Base-by-base conservation (phyloP, 2,329 filamentous ascomycete genomes). In the Exophiala dermatitidis region DNA sequence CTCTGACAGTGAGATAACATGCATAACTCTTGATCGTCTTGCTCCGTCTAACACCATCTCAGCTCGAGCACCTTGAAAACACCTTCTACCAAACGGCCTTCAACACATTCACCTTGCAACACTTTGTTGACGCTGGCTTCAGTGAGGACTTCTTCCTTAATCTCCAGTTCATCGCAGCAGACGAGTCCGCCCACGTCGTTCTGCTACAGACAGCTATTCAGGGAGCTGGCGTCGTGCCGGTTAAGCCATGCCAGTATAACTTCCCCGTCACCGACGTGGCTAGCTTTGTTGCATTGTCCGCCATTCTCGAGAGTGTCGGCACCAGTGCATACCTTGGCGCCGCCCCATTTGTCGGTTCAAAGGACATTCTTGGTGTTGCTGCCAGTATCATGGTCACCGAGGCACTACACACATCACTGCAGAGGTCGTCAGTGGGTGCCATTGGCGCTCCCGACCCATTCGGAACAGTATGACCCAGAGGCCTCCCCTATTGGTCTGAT, bases 51-150 rank as follows among this genome's bases (percentile, higher is more conserved):
- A 37, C 28, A 19, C 5, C 12, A 30, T 6, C 28, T n/a, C 32
- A 59, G 57, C 76, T 88, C 43, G 86, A 90, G 71, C 83, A 85
- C 71, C 83, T 89, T 63, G 86, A 89, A 72, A 76, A 82, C 28
- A 74, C 77, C 51, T 89, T 88, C 71, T 89, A 90, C 75, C 75
- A 79, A 62, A 76, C 85, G 65, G 85, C 84, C 36, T 86, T 89
- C 65, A 75, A 76, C 58, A 77, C 81, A 68, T 86, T 88, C 71
- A 75, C 80, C 29, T 76, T 79, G 38, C 68, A 75, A 31, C 80
- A 87, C 64, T 89, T 90, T 70, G 66, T 72, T 28, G 80, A 81
- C 36, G 74, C 84, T 9, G 83, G 83, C 56, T 75, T 85, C 54
- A 74, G 67, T 52, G 69, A 74, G 38, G 65, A 66, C 40, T 75